These are phyloP conservation scores for Candida adriatica DNA, from an alignment of 805 yeast genomes.

Conservation along the genomic window DNA sequence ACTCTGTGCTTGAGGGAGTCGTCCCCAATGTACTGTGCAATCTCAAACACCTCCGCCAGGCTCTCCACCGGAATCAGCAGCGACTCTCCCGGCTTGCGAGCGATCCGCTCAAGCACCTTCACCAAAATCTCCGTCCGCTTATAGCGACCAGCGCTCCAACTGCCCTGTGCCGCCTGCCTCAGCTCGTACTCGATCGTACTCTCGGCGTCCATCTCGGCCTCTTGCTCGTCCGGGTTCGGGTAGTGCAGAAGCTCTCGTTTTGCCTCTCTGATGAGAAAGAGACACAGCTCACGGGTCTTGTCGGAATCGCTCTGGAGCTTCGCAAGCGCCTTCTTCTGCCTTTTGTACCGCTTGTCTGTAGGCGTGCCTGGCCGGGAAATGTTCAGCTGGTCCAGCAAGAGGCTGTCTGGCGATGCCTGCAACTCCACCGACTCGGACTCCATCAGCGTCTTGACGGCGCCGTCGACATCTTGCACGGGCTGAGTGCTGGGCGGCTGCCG, in stretches of 20 bases:
- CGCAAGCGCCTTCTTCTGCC: slow-evolving; percentile 8
- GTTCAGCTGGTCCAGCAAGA: slow-evolving; percentile 17
- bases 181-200: slow-evolving; percentile 15
- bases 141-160: slow-evolving; percentile 7
- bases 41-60: slow-evolving; percentile 30
- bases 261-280: slow-evolving; percentile 15
- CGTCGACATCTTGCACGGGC: slow-evolving; percentile 2
- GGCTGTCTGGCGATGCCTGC: slow-evolving; percentile 8
- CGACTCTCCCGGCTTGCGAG: slow-evolving; percentile 3
- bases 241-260: slow-evolving; percentile 9
- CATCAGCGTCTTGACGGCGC: slow-evolving; percentile 1
- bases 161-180: slow-evolving; percentile 8
- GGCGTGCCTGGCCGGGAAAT: slow-evolving; percentile 15
- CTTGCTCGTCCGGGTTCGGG: slow-evolving; percentile 12
- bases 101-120: slow-evolving; percentile 10
- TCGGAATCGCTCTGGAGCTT: slow-evolving; percentile 6
- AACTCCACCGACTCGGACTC: slow-evolving; percentile 4
- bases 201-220: slow-evolving; percentile 8
- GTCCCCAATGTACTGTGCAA: slow-evolving; percentile 33
- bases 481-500: too few species aligned
- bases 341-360: slow-evolving; percentile 16
- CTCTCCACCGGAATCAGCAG: slow-evolving; percentile 28
- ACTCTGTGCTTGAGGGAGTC: slow-evolving; percentile 26
- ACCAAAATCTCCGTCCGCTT: slow-evolving; percentile 13
- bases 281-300: slow-evolving; percentile 8